Base-by-base conservation (phyloP, 202 grass and related monocot species). In the Carex arenaria region DNA sequence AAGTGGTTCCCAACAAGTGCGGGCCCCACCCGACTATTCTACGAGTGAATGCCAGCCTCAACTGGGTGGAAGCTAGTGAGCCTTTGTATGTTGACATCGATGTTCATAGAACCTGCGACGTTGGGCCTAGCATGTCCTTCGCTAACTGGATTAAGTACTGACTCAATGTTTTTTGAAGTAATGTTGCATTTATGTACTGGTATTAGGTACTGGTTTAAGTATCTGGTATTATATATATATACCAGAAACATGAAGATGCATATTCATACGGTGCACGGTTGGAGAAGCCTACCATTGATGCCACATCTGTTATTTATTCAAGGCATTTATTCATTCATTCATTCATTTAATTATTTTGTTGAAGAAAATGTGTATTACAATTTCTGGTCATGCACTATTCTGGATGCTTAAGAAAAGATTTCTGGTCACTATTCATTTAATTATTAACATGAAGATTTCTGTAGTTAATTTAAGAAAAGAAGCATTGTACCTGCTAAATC, bases 51-150 rank as follows among this genome's bases (percentile, higher is more conserved):
- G 82, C 87, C 0, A 18, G 53, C 32, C 85, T 89, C 49, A 66
- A 64, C 0, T 97, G 90, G 95, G 92, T 94, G 79, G 43, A 87
- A 85, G 95, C 90, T 0, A 59, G 3, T 0, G 92, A 97, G 82
- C 95, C 95, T 23, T 86, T 97, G 43, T 90, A 97, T 88, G 70
- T 72, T 7, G 95, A 93, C 57, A 87, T 97, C 79, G 95, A 97
- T 89, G 81, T 84, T 60, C 79, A 64, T 36, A 86, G 64, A 86
- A 85, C 92, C 82, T 92, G 88, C 80, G 95, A 92, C 31, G 89
- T 97, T 0, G 95, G 95, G 0, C 95, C 95, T 18, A 90, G 87
- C 36, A 89, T 97, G 87, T 1, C 92, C n/a, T 97, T 97, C 84
- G 92, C 92, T 61, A 88, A 87, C 80, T 80, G 85, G 62, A 36